Conservation (phyloP, 306 rosid genomes). For the Cucurbita argyrosperma region DNA sequence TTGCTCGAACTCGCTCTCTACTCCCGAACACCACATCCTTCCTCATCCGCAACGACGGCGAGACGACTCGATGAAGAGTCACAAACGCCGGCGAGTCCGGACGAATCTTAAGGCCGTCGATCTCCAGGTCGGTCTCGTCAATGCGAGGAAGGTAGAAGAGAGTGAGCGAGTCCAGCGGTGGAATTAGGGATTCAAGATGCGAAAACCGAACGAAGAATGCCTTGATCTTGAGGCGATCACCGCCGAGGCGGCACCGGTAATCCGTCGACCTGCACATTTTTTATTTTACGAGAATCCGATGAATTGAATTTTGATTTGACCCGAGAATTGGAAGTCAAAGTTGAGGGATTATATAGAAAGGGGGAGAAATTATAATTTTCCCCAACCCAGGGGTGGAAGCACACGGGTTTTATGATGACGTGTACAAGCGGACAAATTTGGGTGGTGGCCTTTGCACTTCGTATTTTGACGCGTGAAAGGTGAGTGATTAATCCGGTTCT, state of each 20-base stretch:
- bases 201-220: constrained; percentile 19
- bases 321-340: background rate
- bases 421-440: background rate
- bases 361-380: background rate
- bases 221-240: constrained; percentile 12
- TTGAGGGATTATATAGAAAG: background rate
- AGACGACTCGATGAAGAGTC: constrained; percentile 24
- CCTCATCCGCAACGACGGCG: background rate
- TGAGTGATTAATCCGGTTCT: background rate
- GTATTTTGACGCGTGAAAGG: background rate
- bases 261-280: constrained; percentile 35
- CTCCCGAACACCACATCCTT: constrained; percentile 20
- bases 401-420: background rate
- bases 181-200: background rate
- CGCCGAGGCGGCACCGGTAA: constrained; percentile 1
- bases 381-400: background rate
- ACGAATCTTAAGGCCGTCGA: constrained; percentile 23
- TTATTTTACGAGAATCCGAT: background rate
- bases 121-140: constrained; percentile 16
- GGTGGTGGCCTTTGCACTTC: background rate
- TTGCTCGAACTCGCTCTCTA: constrained; percentile 22
- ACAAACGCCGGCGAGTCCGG: constrained; percentile 23
- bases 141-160: constrained; percentile 32
- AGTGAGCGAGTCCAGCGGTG: constrained; percentile 26
- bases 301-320: background rate